Evolutionary conservation across 1,284 basidiomycete genomes (phyloP).

Genomic region (Serendipita sp.): DNA sequence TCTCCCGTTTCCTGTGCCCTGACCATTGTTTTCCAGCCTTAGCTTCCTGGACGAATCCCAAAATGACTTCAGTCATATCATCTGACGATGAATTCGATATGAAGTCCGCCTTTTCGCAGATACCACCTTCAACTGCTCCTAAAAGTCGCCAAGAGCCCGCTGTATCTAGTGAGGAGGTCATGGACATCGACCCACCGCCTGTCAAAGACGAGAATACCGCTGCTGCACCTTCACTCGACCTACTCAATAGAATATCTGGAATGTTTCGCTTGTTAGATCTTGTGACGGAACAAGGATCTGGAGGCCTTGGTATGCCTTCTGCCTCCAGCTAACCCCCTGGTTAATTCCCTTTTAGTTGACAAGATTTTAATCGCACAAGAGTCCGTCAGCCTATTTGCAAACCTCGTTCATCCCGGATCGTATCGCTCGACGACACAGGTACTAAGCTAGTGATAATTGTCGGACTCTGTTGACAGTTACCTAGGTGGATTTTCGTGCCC

Average conservation of each 20-base stretch:
- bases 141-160: no score
- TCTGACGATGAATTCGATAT: no score
- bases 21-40: no score
- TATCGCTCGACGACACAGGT: conserved; percentile 31
- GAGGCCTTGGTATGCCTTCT: conserved; percentile 30
- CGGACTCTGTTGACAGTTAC: not conserved
- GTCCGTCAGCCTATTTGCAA: conserved; percentile 32
- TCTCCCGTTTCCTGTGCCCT: no score
- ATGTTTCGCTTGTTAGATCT: conserved; percentile 40
- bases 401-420: conserved; percentile 31
- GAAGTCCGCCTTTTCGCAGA: no score
- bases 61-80: no score
- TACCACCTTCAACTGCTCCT: no score
- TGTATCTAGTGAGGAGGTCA: no score
- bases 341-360: conserved; percentile 27
- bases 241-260: conserved; percentile 23
- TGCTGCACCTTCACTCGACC: conserved; percentile 13
- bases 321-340: not conserved
- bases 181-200: no score
- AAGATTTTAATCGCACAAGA: conserved; percentile 44
- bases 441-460: not conserved
- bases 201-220: no score
- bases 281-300: conserved; percentile 35
- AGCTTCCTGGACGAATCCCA: no score
- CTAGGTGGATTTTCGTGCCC: conserved; percentile 34